A percentile compares a stretch with the other conserved stretches of the same genome.
Conservation (phyloP, 495 filamentous ascomycete species). For the Staphylotrichum longicolle region DNA sequence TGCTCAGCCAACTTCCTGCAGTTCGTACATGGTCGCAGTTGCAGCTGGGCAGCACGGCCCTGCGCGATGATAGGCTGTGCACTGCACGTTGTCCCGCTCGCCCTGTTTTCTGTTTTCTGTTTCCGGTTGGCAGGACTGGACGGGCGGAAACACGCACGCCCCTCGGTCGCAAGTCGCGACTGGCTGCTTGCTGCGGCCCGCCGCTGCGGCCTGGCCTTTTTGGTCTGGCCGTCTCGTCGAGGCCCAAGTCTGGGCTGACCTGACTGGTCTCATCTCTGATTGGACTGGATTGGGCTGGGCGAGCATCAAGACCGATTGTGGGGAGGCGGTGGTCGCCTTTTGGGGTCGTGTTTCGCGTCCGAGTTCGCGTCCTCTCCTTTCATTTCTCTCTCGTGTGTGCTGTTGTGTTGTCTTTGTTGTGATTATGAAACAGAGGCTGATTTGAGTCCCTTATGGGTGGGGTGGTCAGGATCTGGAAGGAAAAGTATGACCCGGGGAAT, state of each 20-base stretch:
- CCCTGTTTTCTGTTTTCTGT: slow-evolving; percentile 11
- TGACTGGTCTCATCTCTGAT: neutral
- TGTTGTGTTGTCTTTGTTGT: neutral
- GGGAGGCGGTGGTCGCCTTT: neutral
- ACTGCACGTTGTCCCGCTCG: slow-evolving; percentile 6
- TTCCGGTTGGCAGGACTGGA: neutral
- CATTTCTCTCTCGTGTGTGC: neutral
- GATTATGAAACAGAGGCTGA: neutral
- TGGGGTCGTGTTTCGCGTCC: neutral
- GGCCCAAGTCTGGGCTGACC: neutral
- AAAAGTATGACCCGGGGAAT: slow-evolving; percentile 77
- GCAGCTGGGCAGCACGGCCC: too few relatives aligned
- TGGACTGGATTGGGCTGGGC: neutral
- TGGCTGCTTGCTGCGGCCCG: slow-evolving; percentile 1
- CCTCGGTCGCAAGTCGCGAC: too few relatives aligned
- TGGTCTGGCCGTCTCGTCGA: neutral
- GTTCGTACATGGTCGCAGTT: too few relatives aligned
- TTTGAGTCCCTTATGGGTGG: neutral
- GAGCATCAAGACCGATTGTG: neutral
- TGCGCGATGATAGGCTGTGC: neutral
- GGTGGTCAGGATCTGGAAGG: slow-evolving; percentile 84
- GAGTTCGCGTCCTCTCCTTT: neutral
- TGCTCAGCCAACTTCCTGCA: too few relatives aligned
- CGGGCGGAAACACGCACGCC: too few relatives aligned
- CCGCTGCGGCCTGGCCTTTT: slow-evolving; percentile 4